A percentile compares a stretch with the other conserved stretches of the same genome.
Evolutionary conservation across 2,329 filamentous ascomycete species (phyloP).

Genomic region (Xylariaceae sp.): DNA sequence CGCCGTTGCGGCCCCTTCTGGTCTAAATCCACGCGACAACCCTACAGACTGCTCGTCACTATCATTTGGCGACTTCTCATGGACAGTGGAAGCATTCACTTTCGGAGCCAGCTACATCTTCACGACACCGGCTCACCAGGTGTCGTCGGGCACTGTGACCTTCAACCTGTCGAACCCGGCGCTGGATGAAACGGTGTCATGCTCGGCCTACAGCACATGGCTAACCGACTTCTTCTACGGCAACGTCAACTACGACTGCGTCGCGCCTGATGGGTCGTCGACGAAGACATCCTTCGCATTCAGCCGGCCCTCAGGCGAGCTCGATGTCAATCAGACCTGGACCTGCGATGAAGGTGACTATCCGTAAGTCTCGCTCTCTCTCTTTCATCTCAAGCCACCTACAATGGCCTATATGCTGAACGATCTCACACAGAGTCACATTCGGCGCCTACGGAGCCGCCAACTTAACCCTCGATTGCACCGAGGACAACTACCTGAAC

Average conservation of each 20-base stretch:
- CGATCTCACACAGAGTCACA: conserved; percentile 25
- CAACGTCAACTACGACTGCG: conserved; percentile 42
- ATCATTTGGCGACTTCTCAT: conserved; percentile 37
- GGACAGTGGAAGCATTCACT: conserved; percentile 43
- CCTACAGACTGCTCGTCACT: conserved; percentile 32
- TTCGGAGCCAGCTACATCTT: conserved; percentile 48
- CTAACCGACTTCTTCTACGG: conserved; percentile 50
- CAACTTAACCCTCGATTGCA: conserved; percentile 37
- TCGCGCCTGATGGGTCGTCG: conserved; percentile 29
- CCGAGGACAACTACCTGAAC: conserved; percentile 35
- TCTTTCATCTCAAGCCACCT: not conserved
- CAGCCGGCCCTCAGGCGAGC: conserved; percentile 33
- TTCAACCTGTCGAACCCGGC: conserved; percentile 49
- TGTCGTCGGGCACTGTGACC: conserved; percentile 43
- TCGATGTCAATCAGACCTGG: conserved; percentile 49
- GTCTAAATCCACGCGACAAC: conserved; percentile 22
- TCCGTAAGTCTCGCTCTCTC: conserved; percentile 32
- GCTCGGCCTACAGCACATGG: conserved; percentile 40
- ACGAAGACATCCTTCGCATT: conserved; percentile 42
- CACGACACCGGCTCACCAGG: conserved; percentile 50
- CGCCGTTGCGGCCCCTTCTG: conserved; percentile 27
- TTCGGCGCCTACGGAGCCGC: conserved; percentile 34
- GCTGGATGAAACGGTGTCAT: conserved; percentile 36
- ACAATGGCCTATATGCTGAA: not conserved
- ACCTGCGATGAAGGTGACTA: conserved; percentile 41